These are phyloP conservation scores for Trichocladium antarcticum DNA, from an alignment of 495 filamentous ascomycete species.

Conservation along the genomic window DNA sequence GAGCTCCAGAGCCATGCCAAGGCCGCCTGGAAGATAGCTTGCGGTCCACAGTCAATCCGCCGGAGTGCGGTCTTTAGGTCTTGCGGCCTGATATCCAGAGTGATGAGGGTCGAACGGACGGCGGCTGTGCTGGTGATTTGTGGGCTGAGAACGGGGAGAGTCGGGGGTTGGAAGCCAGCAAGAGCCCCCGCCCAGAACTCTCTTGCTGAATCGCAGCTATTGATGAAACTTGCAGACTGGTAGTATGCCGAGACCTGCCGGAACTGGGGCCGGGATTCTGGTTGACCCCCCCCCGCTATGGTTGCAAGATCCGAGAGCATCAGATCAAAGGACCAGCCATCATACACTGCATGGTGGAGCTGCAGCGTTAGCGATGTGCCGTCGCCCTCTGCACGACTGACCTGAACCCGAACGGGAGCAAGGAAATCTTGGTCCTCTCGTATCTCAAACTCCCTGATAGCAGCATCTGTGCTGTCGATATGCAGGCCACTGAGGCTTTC, in stretches of 20 bases:
- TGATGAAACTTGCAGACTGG: constrained; percentile 12
- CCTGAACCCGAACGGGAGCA: constrained; percentile 46
- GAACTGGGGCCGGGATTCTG: constrained; percentile 42
- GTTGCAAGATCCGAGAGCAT: constrained; percentile 50
- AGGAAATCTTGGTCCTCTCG: constrained; percentile 34
- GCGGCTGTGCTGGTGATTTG: constrained; percentile 2
- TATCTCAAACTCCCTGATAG: constrained; percentile 20
- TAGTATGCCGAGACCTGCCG: constrained; percentile 36
- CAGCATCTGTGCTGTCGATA: constrained; percentile 21
- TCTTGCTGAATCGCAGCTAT: constrained; percentile 21
- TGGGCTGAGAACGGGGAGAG: constrained; percentile 34
- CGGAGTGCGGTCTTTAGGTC: constrained; percentile 4
- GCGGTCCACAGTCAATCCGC: constrained; percentile 28
- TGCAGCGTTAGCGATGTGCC: constrained; percentile 32
- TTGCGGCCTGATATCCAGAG: constrained; percentile 17
- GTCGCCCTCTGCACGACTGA: constrained; percentile 21
- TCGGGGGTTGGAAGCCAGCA: constrained; percentile 28
- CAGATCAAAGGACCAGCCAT: constrained; percentile 74
- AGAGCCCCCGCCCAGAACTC: constrained; percentile 49
- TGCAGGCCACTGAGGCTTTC: constrained; percentile 31
- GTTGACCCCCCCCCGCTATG: constrained; percentile 23
- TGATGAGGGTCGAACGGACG: constrained; percentile 7
- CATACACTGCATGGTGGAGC: constrained; percentile 71
- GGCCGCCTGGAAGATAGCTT: constrained; percentile 60
- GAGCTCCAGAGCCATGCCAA: constrained; percentile 52